A percentile compares a stretch with the other conserved stretches of the same genome.
These are phyloP conservation scores for Ganoderma boninense DNA, from an alignment of 1,284 basidiomycete species.

Conservation along the genomic window DNA sequence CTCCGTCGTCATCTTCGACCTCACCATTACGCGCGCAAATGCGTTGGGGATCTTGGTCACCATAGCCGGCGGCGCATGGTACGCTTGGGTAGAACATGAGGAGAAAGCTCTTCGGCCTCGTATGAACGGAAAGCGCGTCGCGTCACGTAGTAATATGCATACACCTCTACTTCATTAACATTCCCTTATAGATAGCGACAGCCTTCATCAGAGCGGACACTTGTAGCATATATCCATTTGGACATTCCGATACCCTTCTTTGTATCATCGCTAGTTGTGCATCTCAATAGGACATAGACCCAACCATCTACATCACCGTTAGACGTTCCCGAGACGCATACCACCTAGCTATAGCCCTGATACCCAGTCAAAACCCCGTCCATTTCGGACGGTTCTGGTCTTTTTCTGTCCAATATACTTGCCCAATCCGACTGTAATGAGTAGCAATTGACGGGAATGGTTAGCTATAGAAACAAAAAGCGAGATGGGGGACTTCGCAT, in stretches of 20 bases:
- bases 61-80: slow-evolving; percentile 85
- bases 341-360: no score
- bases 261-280: neutral
- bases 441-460: no score
- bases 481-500: no score
- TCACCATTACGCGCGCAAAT: slow-evolving; percentile 83
- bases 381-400: no score
- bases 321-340: neutral
- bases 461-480: no score
- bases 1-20: slow-evolving; percentile 84
- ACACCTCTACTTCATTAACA: neutral
- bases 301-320: neutral
- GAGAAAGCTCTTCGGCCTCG: slow-evolving; percentile 52
- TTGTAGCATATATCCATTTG: slow-evolving; percentile 1
- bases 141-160: neutral
- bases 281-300: neutral
- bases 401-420: no score
- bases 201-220: neutral
- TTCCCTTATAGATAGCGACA: neutral
- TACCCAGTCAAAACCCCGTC: no score
- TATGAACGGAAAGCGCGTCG: neutral
- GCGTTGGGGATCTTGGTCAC: slow-evolving; percentile 84
- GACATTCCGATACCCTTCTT: neutral
- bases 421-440: no score
- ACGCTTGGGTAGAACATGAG: slow-evolving; percentile 76